Evolutionary conservation across 331 rosid species (phyloP), one percentile per base, ranked within the genome.

Genomic region (Phaseolus coccineus): DNA sequence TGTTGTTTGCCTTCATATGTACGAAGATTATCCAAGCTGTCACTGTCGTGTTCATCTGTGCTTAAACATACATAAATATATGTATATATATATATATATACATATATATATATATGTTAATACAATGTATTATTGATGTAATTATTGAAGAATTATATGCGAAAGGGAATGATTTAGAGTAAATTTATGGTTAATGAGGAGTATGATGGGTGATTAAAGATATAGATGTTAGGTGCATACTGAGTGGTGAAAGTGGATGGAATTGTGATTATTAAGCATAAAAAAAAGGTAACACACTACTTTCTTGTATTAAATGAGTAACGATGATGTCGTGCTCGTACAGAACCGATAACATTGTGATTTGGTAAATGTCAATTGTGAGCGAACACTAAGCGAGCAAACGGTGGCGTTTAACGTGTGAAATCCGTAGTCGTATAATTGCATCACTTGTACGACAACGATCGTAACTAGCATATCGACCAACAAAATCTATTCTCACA

Each of bases 231-330:
- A 8, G 47, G 30, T 65, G 71, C 2, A 67, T 9, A 10, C 39
- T 19, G 4, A 65, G 1, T 37, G 14, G 28, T 8, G 6, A 64
- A 35, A 8, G 14, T 12, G 7, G 9, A 19, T 31, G 9, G 3
- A 16, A 5, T 22, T 67, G 25, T 4, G 13, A 67, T 24, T 42
- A 42, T 9, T 42, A 5, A 10, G 11, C 35, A 46, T 6, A 46
- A 46, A 30, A 76, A 3, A 64, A 33, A 64, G n/a, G 53, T 22
- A 22, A 62, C 37, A 76, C 48, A 3, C 39, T 37, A 77, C 53
- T 48, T 77, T 65, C 42, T 61, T 14, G 64, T 30, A 35, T 48
- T 35, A 50, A 64, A 51, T 76, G 51, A 33, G 73, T 39, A 62
- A 61, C 50, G 28, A 16, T 0, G 8, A 15, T 33, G 80, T 47